Conservation (phyloP, 371 early-diverging fungal species). For the Massospora cicadina region DNA sequence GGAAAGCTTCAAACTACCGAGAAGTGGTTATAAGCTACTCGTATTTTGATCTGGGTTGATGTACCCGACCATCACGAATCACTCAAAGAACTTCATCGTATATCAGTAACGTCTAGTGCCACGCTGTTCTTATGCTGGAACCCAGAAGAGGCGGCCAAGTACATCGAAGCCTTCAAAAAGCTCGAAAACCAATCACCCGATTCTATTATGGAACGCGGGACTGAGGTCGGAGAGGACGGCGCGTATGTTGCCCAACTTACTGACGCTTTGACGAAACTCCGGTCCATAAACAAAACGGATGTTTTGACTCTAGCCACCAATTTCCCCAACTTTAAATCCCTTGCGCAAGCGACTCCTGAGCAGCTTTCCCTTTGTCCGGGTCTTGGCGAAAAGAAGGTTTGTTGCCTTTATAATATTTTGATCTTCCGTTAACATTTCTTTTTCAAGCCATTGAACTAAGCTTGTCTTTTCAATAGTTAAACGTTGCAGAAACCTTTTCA, state of each 20-base stretch:
- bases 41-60: neutral
- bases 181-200: neutral
- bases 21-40: neutral
- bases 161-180: neutral
- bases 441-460: neutral
- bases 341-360: neutral
- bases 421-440: neutral
- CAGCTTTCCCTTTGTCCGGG: neutral
- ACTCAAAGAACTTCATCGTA: neutral
- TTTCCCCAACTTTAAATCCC: neutral
- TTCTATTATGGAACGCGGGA: neutral
- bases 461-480: neutral
- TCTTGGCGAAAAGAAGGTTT: neutral
- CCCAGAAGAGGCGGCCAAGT: neutral
- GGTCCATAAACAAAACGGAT: neutral
- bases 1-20: neutral
- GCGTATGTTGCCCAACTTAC: neutral
- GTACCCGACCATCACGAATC: neutral
- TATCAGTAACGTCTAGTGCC: neutral
- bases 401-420: neutral
- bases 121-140: slow-evolving; percentile 1
- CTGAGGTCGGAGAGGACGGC: neutral
- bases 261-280: neutral
- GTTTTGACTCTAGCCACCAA: neutral
- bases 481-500: neutral